These are phyloP conservation scores for Nevesoporus exiguus DNA, from an alignment of 768 basidiomycete genomes.

Conservation along the genomic window DNA sequence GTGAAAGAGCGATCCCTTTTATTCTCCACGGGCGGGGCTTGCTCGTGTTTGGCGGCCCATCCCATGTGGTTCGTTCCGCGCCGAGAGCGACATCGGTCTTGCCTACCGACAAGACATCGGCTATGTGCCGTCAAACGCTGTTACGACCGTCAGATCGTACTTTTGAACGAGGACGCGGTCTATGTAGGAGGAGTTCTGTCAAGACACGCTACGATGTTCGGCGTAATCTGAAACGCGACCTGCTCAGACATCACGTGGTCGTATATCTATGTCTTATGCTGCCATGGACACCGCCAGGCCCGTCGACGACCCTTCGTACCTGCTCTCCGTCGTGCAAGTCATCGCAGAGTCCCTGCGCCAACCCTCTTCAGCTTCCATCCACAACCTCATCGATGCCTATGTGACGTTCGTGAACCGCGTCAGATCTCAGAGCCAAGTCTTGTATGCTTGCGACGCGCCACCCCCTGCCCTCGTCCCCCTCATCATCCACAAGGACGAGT, in stretches of 20 bases:
- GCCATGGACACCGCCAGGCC: neutral
- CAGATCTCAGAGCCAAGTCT: conserved; percentile 16
- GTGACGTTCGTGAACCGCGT: conserved; percentile 46
- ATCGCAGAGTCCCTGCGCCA: conserved; percentile 46
- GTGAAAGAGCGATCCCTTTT: conserved; percentile 11
- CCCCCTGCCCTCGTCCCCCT: conserved; percentile 31
- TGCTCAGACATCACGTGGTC: neutral
- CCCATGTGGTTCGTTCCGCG: conserved; percentile 5
- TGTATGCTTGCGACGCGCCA: neutral
- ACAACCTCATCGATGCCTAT: conserved; percentile 65
- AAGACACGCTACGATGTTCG: neutral
- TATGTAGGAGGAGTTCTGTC: neutral
- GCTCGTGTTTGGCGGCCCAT: conserved; percentile 21
- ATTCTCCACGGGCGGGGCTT: conserved; percentile 13
- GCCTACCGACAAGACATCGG: neutral
- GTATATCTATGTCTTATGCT: neutral
- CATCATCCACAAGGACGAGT: conserved; percentile 27
- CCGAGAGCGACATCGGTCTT: neutral
- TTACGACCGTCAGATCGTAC: neutral
- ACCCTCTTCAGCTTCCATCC: conserved; percentile 37
- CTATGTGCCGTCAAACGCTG: neutral
- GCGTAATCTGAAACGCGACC: too few relatives aligned
- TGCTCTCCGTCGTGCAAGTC: conserved; percentile 45
- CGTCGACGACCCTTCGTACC: conserved; percentile 18
- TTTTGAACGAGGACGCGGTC: neutral